Evolutionary conservation across 306 rosid species (phyloP).

Genomic region (Ammopiptanthus mongolicus): DNA sequence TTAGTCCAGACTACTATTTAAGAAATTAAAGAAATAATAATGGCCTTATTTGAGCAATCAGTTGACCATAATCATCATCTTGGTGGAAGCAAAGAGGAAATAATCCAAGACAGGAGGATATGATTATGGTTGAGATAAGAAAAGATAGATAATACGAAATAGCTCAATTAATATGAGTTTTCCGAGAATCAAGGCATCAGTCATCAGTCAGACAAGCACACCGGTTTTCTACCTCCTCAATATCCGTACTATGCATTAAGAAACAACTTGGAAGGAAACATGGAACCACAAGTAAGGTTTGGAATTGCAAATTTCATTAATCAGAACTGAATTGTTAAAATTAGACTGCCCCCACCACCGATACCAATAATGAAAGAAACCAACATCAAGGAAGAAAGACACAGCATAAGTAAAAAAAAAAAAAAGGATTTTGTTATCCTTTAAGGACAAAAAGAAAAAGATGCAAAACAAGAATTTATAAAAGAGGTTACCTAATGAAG

Average conservation of each 20-base stretch:
- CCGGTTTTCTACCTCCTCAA: neutral
- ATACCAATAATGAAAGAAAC: slow-evolving; percentile 8
- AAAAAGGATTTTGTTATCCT: neutral
- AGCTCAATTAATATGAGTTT: neutral
- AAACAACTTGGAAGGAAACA: neutral
- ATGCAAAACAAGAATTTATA: neutral
- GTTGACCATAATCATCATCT: slow-evolving; percentile 20
- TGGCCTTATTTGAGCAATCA: neutral
- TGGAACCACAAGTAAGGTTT: neutral
- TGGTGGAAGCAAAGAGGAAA: slow-evolving; percentile 7
- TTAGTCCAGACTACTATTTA: neutral
- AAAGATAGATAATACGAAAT: neutral
- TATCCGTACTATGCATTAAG: neutral
- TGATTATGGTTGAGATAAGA: neutral
- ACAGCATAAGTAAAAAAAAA: slow-evolving; percentile 13
- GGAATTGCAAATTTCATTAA: slow-evolving; percentile 8
- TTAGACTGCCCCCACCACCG: neutral
- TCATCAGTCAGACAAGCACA: slow-evolving; percentile 13
- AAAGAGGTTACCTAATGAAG: slow-evolving; percentile 18
- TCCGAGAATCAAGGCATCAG: slow-evolving; percentile 1
- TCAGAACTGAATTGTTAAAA: slow-evolving; percentile 5
- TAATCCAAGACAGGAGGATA: neutral
- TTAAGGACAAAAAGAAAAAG: slow-evolving; percentile 17
- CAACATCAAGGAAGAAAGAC: slow-evolving; percentile 19
- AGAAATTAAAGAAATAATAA: neutral